Conservation (phyloP, 2,329 filamentous ascomycete genomes). For the Tolypocladium ovalisporum region DNA sequence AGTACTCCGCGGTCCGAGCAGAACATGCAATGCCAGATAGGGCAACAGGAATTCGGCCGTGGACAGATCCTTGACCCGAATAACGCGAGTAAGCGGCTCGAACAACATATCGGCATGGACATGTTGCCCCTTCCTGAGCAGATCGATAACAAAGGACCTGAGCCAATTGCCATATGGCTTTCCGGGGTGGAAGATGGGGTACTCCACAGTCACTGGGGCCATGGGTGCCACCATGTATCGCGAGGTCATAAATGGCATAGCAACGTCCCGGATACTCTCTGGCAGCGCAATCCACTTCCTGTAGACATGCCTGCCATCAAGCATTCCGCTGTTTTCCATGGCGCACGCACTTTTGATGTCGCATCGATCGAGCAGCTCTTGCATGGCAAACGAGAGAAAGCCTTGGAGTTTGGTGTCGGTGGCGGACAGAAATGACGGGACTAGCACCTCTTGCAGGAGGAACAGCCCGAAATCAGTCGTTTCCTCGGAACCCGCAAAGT, state of each 20-base stretch:
- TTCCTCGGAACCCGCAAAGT: slow-evolving; percentile 71
- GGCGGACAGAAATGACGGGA: slow-evolving; percentile 83
- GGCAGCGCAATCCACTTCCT: slow-evolving; percentile 70
- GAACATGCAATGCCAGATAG: slow-evolving; percentile 73
- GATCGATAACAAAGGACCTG: slow-evolving; percentile 65
- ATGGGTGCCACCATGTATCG: slow-evolving; percentile 64
- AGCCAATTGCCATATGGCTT: slow-evolving; percentile 75
- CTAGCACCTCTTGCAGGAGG: slow-evolving; percentile 75
- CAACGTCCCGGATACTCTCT: slow-evolving; percentile 63
- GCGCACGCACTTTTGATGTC: slow-evolving; percentile 52
- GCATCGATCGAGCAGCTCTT: slow-evolving; percentile 73
- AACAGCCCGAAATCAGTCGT: slow-evolving; percentile 78
- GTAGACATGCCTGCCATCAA: slow-evolving; percentile 49
- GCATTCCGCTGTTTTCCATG: slow-evolving; percentile 24
- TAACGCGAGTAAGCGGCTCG: slow-evolving; percentile 67
- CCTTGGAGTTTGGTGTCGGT: slow-evolving; percentile 82
- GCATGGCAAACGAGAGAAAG: slow-evolving; percentile 89
- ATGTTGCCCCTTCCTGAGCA: slow-evolving; percentile 68
- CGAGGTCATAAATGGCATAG: slow-evolving; percentile 83
- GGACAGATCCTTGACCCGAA: slow-evolving; percentile 74
- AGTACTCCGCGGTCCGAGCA: slow-evolving; percentile 56
- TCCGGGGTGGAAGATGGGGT: slow-evolving; percentile 65
- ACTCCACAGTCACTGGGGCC: slow-evolving; percentile 44
- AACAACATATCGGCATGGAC: slow-evolving; percentile 69
- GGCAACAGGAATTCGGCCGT: slow-evolving; percentile 84